These are phyloP conservation scores for Cylindricascospora bacillispora DNA, from an alignment of 1,139 yeast species.

Conservation along the genomic window DNA sequence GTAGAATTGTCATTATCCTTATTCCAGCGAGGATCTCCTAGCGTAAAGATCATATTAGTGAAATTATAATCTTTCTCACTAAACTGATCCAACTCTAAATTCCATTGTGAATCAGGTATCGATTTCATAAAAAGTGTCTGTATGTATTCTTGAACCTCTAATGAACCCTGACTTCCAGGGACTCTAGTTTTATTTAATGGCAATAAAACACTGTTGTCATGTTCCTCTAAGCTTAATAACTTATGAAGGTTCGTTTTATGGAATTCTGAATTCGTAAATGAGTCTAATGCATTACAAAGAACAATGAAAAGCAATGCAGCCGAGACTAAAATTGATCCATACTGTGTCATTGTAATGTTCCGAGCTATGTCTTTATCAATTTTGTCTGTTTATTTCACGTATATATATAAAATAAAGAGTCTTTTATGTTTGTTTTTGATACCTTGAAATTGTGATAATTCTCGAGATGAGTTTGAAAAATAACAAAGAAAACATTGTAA, in stretches of 20 bases:
- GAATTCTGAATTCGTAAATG: too few relatives aligned
- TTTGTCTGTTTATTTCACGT: too few relatives aligned
- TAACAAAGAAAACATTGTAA: too few relatives aligned
- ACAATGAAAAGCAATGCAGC: too few relatives aligned
- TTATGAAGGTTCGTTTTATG: slow-evolving; percentile 8
- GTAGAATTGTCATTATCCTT: slow-evolving; percentile 1
- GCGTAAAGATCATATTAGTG: slow-evolving; percentile 34
- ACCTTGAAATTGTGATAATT: too few relatives aligned
- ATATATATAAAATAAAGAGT: too few relatives aligned
- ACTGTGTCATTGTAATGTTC: too few relatives aligned
- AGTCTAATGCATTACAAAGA: too few relatives aligned
- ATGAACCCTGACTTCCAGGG: slow-evolving; percentile 36
- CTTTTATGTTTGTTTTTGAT: too few relatives aligned
- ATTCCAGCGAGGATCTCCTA: slow-evolving; percentile 20
- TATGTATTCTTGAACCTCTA: slow-evolving; percentile 30
- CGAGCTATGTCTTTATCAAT: too few relatives aligned
- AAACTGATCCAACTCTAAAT: slow-evolving; percentile 31
- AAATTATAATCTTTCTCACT: slow-evolving; percentile 30
- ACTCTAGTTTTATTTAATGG: slow-evolving; percentile 30
- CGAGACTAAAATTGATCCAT: too few relatives aligned
- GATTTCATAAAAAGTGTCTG: slow-evolving; percentile 17
- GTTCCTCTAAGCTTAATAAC: slow-evolving; percentile 7
- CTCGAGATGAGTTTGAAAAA: too few relatives aligned
- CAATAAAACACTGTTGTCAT: slow-evolving; percentile 8
- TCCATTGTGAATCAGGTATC: slow-evolving; percentile 27